Conservation (phyloP, 306 rosid genomes). For the Mimosa pudica region DNA sequence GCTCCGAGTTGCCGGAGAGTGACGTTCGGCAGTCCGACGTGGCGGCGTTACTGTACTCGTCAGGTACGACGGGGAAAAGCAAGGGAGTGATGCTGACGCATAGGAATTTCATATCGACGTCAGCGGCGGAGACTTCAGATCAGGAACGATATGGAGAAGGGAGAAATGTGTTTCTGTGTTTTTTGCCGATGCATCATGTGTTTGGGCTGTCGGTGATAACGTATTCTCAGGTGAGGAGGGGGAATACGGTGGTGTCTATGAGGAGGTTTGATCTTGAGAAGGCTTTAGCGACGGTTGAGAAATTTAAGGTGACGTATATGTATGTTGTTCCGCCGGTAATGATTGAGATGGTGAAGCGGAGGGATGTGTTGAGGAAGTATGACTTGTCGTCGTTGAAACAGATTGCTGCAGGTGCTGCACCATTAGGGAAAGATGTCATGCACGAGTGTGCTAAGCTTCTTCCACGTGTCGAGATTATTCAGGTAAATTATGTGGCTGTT, state of each 20-base stretch:
- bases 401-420: conserved; percentile 44
- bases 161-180: conserved; percentile 45
- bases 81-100: conserved; percentile 58
- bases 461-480: conserved; percentile 36
- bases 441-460: conserved; percentile 38
- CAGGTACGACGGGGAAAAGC: conserved; percentile 56
- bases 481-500: conserved; percentile 36
- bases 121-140: conserved; percentile 39
- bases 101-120: conserved; percentile 47
- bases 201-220: conserved; percentile 37
- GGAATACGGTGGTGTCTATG: conserved; percentile 50
- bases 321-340: conserved; percentile 49
- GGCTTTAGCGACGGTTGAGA: conserved; percentile 41
- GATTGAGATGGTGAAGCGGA: conserved; percentile 38
- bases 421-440: conserved; percentile 49
- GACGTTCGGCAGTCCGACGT: conserved; percentile 37
- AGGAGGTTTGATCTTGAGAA: conserved; percentile 40
- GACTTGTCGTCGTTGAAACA: conserved; percentile 47
- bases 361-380: conserved; percentile 12
- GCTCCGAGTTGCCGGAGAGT: conserved; percentile 15
- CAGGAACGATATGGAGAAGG: conserved; percentile 39
- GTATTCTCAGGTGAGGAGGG: conserved; percentile 47
- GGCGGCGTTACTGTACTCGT: conserved; percentile 41
- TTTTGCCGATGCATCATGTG: conserved; percentile 53
- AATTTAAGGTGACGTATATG: conserved; percentile 41